phyloP scores from a whole-genome alignment of 208 protist genomes.

The Trypanosoma boissoni region DNA sequence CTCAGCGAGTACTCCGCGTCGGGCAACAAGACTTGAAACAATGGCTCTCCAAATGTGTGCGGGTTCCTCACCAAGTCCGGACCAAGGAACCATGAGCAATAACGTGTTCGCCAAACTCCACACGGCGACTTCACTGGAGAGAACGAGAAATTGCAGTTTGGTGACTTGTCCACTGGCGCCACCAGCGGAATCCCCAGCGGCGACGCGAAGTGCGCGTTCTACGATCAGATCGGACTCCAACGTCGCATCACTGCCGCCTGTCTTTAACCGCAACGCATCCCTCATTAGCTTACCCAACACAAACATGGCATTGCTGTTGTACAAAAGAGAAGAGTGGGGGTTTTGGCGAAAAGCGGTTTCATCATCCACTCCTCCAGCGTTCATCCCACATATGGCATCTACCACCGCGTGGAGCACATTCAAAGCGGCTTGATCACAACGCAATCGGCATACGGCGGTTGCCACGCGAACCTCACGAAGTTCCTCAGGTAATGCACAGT shows the following conservation, averaged over 20 bases:
- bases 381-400: constrained; percentile 47
- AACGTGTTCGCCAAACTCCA: constrained; percentile 66
- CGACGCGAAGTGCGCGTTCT: constrained; percentile 40
- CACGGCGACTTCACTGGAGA: constrained; percentile 64
- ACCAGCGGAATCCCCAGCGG: constrained; percentile 33
- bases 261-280: constrained; percentile 55
- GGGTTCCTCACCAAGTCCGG: constrained; percentile 41
- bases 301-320: constrained; percentile 41
- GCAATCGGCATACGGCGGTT: constrained; percentile 36
- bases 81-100: constrained; percentile 65
- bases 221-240: constrained; percentile 25
- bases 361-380: constrained; percentile 47
- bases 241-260: constrained; percentile 1
- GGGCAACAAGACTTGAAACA: constrained; percentile 30
- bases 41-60: constrained; percentile 60
- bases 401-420: constrained; percentile 50
- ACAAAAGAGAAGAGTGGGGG: constrained; percentile 38
- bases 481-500: constrained; percentile 30
- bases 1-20: constrained; percentile 35
- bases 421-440: constrained; percentile 42
- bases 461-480: constrained; percentile 26
- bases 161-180: constrained; percentile 39
- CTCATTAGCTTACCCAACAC: constrained; percentile 58
- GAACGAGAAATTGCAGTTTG: constrained; percentile 55
- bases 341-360: constrained; percentile 71